Percentiles rank a stretch among this genome's conserved stretches.
These are phyloP conservation scores for Melampsora americana DNA, from an alignment of 1,284 basidiomycete genomes.

Conservation along the genomic window DNA sequence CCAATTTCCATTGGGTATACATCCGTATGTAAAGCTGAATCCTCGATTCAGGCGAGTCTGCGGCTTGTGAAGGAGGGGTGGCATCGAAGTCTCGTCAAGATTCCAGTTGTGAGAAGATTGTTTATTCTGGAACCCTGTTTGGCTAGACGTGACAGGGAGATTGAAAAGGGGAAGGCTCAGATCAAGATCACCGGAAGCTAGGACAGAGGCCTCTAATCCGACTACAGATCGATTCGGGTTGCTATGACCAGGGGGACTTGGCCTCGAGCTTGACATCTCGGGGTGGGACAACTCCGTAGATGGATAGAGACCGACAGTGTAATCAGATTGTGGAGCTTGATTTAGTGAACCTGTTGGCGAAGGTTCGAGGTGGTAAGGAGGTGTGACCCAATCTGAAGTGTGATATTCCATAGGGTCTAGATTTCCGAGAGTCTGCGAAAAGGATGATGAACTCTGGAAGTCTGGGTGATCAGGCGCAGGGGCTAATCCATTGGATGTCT, in stretches of 20 bases:
- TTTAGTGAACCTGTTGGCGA: background rate
- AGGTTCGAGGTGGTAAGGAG: background rate
- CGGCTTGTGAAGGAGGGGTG: background rate
- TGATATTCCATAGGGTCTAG: no score
- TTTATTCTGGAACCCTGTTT: background rate
- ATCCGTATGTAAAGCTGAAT: background rate
- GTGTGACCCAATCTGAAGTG: background rate
- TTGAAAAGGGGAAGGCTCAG: background rate
- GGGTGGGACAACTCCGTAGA: background rate
- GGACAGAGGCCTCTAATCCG: background rate
- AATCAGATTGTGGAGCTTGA: background rate
- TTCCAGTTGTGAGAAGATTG: background rate
- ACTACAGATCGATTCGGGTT: background rate
- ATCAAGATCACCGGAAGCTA: background rate
- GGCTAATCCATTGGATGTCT: no score
- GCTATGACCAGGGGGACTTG: background rate
- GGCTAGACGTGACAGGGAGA: background rate
- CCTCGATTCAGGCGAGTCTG: background rate
- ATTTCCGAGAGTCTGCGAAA: no score
- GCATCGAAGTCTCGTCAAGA: background rate
- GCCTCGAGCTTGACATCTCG: background rate
- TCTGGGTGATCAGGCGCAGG: no score
- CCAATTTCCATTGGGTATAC: background rate
- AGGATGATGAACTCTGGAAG: no score
- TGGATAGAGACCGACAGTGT: background rate